Evolutionary conservation across 371 early-diverging fungal species (phyloP).

Genomic region (Mycotypha africana): DNA sequence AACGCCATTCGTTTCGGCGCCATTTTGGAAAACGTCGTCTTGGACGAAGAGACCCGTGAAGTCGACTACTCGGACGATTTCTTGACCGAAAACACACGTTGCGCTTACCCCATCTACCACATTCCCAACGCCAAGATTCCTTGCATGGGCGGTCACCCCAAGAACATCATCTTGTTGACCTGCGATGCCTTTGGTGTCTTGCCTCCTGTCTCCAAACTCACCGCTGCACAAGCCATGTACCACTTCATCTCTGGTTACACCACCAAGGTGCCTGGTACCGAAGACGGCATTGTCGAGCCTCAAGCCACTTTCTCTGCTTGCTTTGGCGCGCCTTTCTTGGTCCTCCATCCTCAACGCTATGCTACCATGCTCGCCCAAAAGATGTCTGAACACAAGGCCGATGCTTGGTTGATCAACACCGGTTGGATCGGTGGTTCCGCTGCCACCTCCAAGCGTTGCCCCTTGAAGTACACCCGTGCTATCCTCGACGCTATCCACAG

Average conservation of each 20-base stretch:
- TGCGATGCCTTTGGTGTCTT: constrained; percentile 98
- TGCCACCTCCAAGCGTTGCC: constrained; percentile 91
- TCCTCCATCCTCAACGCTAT: constrained; percentile 95
- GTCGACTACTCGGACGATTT: constrained; percentile 83
- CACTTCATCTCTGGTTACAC: constrained; percentile 95
- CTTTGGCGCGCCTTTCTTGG: constrained; percentile 96
- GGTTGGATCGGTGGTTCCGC: constrained; percentile 97
- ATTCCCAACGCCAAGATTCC: constrained; percentile 96
- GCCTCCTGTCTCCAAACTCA: constrained; percentile 92
- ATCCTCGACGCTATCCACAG: constrained; percentile 96
- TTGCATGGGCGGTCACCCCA: constrained; percentile 90
- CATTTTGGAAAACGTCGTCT: constrained; percentile 94
- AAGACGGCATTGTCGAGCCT: constrained; percentile 90
- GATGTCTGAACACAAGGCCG: constrained; percentile 83
- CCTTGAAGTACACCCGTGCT: constrained; percentile 95
- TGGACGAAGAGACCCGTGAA: constrained; percentile 72
- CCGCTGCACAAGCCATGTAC: constrained; percentile 93
- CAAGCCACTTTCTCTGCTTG: constrained; percentile 94
- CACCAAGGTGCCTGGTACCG: constrained; percentile 95
- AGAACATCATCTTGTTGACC: constrained; percentile 94
- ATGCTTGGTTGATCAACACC: constrained; percentile 98
- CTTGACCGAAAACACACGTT: constrained; percentile 96
- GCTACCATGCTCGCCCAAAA: constrained; percentile 96
- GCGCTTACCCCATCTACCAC: constrained; percentile 95
- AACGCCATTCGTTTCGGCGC: constrained; percentile 93